phyloP scores from a whole-genome alignment of 1,284 basidiomycete species.

The Apiotrichum laibachii region DNA sequence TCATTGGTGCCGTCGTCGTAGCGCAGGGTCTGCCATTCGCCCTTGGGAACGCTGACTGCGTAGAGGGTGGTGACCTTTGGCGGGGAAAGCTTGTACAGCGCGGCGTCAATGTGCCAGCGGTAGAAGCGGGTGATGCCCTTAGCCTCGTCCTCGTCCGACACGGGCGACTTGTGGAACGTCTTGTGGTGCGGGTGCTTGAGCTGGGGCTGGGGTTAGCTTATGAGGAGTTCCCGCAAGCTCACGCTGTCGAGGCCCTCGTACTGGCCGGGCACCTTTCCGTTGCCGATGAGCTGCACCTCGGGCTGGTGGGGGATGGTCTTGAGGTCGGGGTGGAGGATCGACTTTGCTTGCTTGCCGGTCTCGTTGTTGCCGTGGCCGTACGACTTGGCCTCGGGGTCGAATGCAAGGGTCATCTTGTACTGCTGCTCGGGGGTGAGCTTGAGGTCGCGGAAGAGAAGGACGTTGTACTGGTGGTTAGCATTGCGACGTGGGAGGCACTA shows the following conservation, averaged over 20 bases:
- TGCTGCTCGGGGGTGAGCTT: slow-evolving; percentile 75
- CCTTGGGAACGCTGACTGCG: slow-evolving; percentile 70
- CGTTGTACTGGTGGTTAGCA: slow-evolving; percentile 59
- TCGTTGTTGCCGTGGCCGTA: slow-evolving; percentile 84
- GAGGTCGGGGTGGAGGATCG: slow-evolving; percentile 76
- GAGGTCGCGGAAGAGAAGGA: slow-evolving; percentile 69
- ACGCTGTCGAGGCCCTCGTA: slow-evolving; percentile 73
- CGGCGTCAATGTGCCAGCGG: slow-evolving; percentile 92
- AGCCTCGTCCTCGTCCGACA: slow-evolving; percentile 72
- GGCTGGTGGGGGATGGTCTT: slow-evolving; percentile 81
- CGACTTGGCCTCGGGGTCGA: slow-evolving; percentile 68
- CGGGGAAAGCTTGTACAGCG: slow-evolving; percentile 80
- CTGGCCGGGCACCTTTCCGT: slow-evolving; percentile 63
- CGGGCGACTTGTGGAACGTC: slow-evolving; percentile 82
- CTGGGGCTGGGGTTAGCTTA: slow-evolving; percentile 38
- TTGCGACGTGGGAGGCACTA: not conserved
- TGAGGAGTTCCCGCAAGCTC: slow-evolving; percentile 12
- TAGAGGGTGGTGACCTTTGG: slow-evolving; percentile 87
- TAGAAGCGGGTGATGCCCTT: slow-evolving; percentile 79
- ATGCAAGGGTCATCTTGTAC: slow-evolving; percentile 75
- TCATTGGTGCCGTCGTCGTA: slow-evolving; percentile 90
- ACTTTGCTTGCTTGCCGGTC: slow-evolving; percentile 66
- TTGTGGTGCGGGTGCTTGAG: slow-evolving; percentile 76
- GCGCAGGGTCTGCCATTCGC: slow-evolving; percentile 64
- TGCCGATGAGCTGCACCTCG: slow-evolving; percentile 83